Base-by-base conservation (phyloP, 441 rosid genomes). In the Biscutella auriculata region DNA sequence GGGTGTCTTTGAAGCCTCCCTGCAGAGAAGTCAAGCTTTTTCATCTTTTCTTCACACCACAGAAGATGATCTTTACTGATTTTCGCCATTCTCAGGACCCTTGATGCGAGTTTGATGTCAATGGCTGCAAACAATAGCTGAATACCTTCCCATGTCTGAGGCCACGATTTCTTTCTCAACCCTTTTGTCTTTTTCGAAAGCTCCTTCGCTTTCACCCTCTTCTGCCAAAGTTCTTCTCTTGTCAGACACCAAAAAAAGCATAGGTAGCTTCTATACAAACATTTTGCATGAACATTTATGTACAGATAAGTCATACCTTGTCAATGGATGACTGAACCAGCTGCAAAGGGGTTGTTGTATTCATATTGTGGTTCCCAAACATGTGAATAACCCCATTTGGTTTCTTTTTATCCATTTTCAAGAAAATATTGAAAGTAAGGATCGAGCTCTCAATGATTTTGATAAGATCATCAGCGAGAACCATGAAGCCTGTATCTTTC, bases 31-130 rank as follows among this genome's bases (percentile, higher is more conserved):
- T 79, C 70, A 27, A 93, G 76, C 23, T 83, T 93, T 56, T 93
- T 93, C 74, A 93, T 82, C 85, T 89, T 93, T 48, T 87, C 96
- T 77, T 89, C 96, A 13, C 99, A 89, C 99, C 99, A 93, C 5
- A 83, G 69, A 51, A 93, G 69, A 52, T 93, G 88, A 65, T 87
- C 97, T 68, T 85, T 85, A 12, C 76, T 79, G 56, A 85, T 83
- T 69, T 62, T 85, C 63, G 36, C 65, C 95, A 85, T 85, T 70
- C 85, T 79, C 7, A 93, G 72, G 47, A 87, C 95, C 74, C 91
- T 75, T 10, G 77, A 70, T 28, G 84, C 30, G 25, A 93, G 66
- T 67, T 89, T 89, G 33, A 77, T 26, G 15, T 93, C 99, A 10
- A 85, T 72, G 36, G 81, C 74, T 53, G 87, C 75, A 55, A 89